Evolutionary conservation across 805 yeast genomes (phyloP), one percentile per base, ranked within the genome.

Genomic region (Millerozyma acaciae): DNA sequence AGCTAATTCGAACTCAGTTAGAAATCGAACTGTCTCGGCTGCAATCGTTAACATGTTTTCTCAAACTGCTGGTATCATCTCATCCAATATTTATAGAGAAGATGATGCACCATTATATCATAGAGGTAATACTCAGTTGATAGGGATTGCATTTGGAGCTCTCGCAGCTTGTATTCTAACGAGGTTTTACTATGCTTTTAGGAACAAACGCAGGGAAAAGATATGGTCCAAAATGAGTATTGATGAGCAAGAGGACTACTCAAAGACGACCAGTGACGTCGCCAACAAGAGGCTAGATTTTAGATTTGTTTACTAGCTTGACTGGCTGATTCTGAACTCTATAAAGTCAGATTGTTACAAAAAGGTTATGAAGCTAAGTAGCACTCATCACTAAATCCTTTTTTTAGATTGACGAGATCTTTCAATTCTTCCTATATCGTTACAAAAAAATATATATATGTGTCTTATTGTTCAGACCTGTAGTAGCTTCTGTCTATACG

Each of bases 31-130:
- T 0, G 77, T 81, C 4, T 69, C 81, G 9, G 75, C 85, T 0
- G 78, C 87, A 0, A 37, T 81, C 29, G 79, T 75, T 48, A 82
- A 80, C 46, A 78, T 80, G 66, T 71, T 68, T 50, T 75, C 75
- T 1, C 88, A 82, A 48, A 61, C 75, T 0, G 81, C 78, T 1
- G 53, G 62, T 13, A 76, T 82, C 30, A 58, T 73, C 7, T 59
- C 76, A 3, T 60, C 78, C 6, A 74, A 80, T 45, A 66, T 82
- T 5, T 82, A 81, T 53, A 54, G 79, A 30, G 50, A 51, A 1
- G 70, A 66, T 26, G 89, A 82, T 48, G 60, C 59, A 26, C 89
- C 89, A 1, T 47, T 66, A 21, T 83, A 83, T 48, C 66, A 66
- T 25, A 55, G 70, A 15, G 90, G 88, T 26, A 79, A 81, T 40